Base-by-base conservation (phyloP, 2,329 filamentous ascomycete species). In the Nemania sp. region DNA sequence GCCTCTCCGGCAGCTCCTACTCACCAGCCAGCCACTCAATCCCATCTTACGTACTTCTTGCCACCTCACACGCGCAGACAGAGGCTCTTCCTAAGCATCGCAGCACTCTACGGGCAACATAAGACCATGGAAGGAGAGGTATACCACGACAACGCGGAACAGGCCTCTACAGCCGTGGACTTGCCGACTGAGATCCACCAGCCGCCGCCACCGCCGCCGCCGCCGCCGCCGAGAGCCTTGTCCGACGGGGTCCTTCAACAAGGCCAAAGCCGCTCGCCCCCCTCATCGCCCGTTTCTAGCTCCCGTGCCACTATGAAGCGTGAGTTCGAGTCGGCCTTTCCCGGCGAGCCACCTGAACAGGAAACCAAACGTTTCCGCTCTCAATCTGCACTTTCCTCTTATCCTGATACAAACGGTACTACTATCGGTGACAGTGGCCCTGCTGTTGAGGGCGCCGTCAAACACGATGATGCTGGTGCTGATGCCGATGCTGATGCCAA, bases 281-380 rank as follows among this genome's bases (percentile, higher is more conserved):
- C 25, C 18, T 15, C 15, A 6, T n/a, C 15, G 10, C 29, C 21
- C 5, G 12, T 34, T 15, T 48, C 45, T 18, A 46, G 43, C 2
- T 35, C 13, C 10, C 13, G 3, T n/a, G 12, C 40, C 18, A 13
- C 18, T 17, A 43, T 17, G 11, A 57, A 57, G 47, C 55, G 54
- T 37, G 18, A 48, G 9, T 53, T 57, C n/a, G 35, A 53, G 25
- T 47, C n/a, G 9, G 29, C 25, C 18, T 57, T 53, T 18, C 37
- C 43, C 39, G 2, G 35, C 20, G 17, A 12, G 15, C 37, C 54
- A 3, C 25, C 17, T 2, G 12, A 15, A 2, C 42, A 5, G 15
- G n/a, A n/a, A 5, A 6, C 13, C 1, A 60, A 60, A 20, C 43
- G 49, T 12, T 13, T 11, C 15, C 18, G 54, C 17, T 45, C 42